These are phyloP conservation scores for Prunus salicina DNA, from an alignment of 306 rosid species.

Conservation along the genomic window DNA sequence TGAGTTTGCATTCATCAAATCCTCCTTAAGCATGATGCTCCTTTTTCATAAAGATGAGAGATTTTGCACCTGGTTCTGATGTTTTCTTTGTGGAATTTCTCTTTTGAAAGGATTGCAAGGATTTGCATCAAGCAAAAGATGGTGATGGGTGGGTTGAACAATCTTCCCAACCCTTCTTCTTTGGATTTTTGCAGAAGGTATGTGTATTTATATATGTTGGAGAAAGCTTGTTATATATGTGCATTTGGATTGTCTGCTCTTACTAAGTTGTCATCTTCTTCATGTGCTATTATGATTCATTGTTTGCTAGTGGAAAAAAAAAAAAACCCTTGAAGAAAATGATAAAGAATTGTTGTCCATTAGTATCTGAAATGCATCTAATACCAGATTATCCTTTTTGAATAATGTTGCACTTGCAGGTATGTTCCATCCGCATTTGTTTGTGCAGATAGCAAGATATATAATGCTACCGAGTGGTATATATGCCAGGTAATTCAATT, in stretches of 20 bases:
- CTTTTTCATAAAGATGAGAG: slow-evolving; percentile 5
- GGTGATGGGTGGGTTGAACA: slow-evolving; percentile 99
- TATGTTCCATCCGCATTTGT: slow-evolving; percentile 70
- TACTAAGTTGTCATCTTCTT: background rate
- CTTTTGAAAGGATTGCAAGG: slow-evolving; percentile 80
- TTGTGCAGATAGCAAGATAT: slow-evolving; percentile 89
- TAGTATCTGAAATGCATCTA: background rate
- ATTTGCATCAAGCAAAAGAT: slow-evolving; percentile 94
- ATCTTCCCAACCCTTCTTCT: slow-evolving; percentile 82
- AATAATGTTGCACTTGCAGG: slow-evolving; percentile 43
- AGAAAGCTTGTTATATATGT: slow-evolving; percentile 1
- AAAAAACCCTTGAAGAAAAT: background rate
- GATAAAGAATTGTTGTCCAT: background rate
- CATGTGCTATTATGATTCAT: background rate
- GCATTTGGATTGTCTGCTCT: background rate
- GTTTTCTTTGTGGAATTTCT: slow-evolving; percentile 27
- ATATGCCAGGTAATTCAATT: slow-evolving; percentile 77
- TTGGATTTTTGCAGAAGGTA: slow-evolving; percentile 96
- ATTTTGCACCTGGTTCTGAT: slow-evolving; percentile 12
- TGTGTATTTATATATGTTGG: slow-evolving; percentile 9
- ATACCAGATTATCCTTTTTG: slow-evolving; percentile 15
- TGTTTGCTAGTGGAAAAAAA: background rate
- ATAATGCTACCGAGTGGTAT: slow-evolving; percentile 95
- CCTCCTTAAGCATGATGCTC: slow-evolving; percentile 4
- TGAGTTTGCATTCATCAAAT: slow-evolving; percentile 22